Evolutionary conservation across 2,329 filamentous ascomycete genomes (phyloP), one percentile per base, ranked within the genome.

Genomic region (Botryotinia globosa): DNA sequence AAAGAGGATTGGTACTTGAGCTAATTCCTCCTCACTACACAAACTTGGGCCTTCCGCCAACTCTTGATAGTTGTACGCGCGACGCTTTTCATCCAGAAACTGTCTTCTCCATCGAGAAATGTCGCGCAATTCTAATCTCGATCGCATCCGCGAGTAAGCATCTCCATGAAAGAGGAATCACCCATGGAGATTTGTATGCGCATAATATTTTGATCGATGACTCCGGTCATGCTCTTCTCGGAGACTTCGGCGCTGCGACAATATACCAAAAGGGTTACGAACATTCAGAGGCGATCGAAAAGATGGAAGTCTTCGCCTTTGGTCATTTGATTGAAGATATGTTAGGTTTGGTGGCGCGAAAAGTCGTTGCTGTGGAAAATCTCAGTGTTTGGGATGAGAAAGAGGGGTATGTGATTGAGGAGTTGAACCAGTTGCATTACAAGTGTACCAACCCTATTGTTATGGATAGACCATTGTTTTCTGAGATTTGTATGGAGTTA

Each of bases 201-300:
- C 84, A 85, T 76, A 85, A 85, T 75, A 83, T 86, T 29, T 80
- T 86, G 18, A 82, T 82, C 37, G 81, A 80, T 67, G 78, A 79
- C 34, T 78, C 77, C 16, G 83, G 81, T 1, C 83, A 86, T 74
- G 84, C 85, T 6, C 76, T 86, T 20, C 79, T 86, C 4, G 84
- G 83, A 37, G 84, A 85, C 69, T 85, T 86, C 71, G 84, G 84
- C 18, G 85, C 84, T 1, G 84, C 84, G 1, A 85, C 84, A 0
- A 79, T 85, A 22, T 85, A 86, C 73, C 78, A 76, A 58, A 76
- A 72, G n/a, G 74, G 75, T 8, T 68, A 76, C 67, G 73, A 74
- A 32, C 70, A 77, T 42, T 74, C 73, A 32, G 74, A 77, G 3
- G 74, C 70, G 34, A 72, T 86, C 16, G 84, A 87, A 76, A 82